Evolutionary conservation across 139 green algal genomes (phyloP).

Genomic region (Coelastrella sp.): DNA sequence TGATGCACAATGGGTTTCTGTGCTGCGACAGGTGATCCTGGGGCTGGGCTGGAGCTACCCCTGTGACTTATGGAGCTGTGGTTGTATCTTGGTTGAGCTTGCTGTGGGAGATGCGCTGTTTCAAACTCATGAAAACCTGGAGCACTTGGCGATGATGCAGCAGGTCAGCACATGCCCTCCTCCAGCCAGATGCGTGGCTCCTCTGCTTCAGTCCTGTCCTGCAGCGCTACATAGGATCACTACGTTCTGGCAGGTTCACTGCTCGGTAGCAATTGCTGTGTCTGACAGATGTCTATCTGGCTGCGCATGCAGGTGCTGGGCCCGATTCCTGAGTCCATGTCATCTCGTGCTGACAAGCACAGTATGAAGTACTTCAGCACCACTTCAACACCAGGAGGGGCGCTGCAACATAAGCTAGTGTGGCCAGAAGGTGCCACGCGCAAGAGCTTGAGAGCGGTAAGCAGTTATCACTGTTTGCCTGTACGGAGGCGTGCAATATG

Average conservation of each 20-base stretch:
- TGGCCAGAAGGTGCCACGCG: constrained; percentile 85
- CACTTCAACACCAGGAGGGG: background rate
- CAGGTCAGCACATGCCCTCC: background rate
- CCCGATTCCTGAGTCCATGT: constrained; percentile 72
- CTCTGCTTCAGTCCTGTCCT: too few relatives aligned
- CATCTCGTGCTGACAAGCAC: constrained; percentile 40
- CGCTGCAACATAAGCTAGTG: constrained; percentile 58
- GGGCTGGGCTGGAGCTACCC: constrained; percentile 94
- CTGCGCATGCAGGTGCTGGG: constrained; percentile 75
- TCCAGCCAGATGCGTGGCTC: too few relatives aligned
- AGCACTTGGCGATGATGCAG: constrained; percentile 99
- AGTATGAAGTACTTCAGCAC: constrained; percentile 58
- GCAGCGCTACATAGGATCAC: background rate
- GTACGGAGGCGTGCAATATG: too few relatives aligned
- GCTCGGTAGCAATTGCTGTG: background rate
- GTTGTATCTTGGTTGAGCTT: constrained; percentile 98
- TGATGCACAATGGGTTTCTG: too few relatives aligned
- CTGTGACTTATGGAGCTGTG: constrained; percentile 96
- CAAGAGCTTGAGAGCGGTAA: constrained; percentile 86
- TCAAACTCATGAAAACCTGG: constrained; percentile 98
- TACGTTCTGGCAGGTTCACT: background rate
- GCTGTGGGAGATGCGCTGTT: constrained; percentile 75
- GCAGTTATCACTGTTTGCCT: background rate
- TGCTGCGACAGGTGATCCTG: constrained; percentile 81
- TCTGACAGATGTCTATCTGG: background rate